A percentile compares a stretch with the other conserved stretches of the same genome.
Conservation (phyloP, 768 basidiomycete genomes). For the Tulasnella sp. region DNA sequence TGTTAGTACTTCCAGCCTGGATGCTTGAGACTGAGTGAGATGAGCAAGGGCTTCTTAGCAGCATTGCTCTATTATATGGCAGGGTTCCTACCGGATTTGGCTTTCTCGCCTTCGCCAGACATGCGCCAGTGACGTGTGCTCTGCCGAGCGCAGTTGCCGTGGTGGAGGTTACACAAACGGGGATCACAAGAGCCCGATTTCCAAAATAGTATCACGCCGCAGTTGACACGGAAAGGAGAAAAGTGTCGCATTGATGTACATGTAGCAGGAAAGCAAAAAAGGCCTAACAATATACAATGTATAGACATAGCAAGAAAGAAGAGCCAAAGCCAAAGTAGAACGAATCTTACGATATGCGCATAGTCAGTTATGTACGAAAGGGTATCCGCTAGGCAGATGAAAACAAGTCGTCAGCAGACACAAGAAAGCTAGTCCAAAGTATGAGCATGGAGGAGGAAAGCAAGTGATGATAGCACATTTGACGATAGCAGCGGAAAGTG, state of each 20-base stretch:
- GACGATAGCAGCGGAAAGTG: conserved; percentile 10
- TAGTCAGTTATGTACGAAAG: conserved; percentile 13
- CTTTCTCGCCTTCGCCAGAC: no score
- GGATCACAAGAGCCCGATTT: background rate
- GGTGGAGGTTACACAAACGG: background rate
- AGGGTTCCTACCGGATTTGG: no score
- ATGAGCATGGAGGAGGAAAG: conserved; percentile 4
- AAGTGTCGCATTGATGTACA: conserved; percentile 1
- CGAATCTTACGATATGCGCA: conserved; percentile 19
- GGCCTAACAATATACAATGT: background rate
- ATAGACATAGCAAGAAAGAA: conserved; percentile 1
- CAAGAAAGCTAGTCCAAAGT: conserved; percentile 3
- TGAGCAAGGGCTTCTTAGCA: no score
- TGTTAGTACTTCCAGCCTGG: no score
- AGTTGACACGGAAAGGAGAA: background rate
- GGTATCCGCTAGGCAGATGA: background rate
- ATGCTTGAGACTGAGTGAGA: no score
- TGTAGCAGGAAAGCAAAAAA: conserved; percentile 2
- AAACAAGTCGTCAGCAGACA: background rate
- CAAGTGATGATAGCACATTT: background rate
- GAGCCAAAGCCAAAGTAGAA: conserved; percentile 11
- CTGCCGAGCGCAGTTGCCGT: no score
- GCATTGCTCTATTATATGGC: no score
- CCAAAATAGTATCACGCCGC: background rate
- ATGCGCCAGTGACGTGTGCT: no score